A percentile compares a stretch with the other conserved stretches of the same genome.
These are phyloP conservation scores for Yamadazyma songkhlaensis DNA, from an alignment of 1,139 yeast species.

Conservation along the genomic window DNA sequence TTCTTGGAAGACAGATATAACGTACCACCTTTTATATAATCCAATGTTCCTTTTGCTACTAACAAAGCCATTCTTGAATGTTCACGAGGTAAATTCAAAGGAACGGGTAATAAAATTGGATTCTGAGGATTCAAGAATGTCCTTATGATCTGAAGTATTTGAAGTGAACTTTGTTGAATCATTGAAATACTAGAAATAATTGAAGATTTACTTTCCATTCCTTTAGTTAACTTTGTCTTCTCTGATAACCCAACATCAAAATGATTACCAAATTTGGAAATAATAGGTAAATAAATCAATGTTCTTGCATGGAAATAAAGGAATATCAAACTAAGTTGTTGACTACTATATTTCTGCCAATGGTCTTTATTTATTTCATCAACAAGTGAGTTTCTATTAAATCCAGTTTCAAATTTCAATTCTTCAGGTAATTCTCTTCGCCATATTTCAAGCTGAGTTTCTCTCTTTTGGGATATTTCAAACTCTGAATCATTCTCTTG, in stretches of 20 bases:
- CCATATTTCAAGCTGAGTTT: constrained; percentile 78
- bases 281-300: constrained; percentile 74
- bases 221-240: constrained; percentile 34
- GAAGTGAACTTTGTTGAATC: constrained; percentile 72
- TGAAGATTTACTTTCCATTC: constrained; percentile 23
- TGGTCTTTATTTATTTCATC: constrained; percentile 20
- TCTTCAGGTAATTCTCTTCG: constrained; percentile 63
- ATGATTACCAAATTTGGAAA: constrained; percentile 47
- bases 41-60: constrained; percentile 77
- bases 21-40: constrained; percentile 82
- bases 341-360: constrained; percentile 38
- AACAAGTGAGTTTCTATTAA: constrained; percentile 54
- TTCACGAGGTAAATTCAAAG: constrained; percentile 68
- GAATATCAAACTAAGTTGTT: constrained; percentile 59
- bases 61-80: constrained; percentile 65
- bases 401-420: constrained; percentile 64
- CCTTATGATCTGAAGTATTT: constrained; percentile 58
- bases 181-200: constrained; percentile 50
- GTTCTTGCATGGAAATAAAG: constrained; percentile 78
- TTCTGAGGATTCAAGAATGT: constrained; percentile 41
- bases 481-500: constrained; percentile 33
- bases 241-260: constrained; percentile 44
- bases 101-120: constrained; percentile 55
- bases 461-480: constrained; percentile 48
- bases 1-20: constrained; percentile 66